Evolutionary conservation across 345 rosid genomes (phyloP).

Genomic region (Eutrema yunnanense): DNA sequence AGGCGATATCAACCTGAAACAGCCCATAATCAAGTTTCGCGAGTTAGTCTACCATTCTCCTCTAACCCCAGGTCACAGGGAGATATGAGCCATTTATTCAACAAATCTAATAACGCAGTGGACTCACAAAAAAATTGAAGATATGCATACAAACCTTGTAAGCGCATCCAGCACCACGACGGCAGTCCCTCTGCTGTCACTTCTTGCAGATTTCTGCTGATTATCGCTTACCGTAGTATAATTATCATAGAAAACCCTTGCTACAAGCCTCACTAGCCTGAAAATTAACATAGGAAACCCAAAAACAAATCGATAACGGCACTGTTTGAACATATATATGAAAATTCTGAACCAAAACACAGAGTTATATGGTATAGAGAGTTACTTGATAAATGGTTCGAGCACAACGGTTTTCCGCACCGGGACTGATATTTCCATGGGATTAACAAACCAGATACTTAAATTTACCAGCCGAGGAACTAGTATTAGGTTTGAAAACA

Average conservation of each 20-base stretch:
- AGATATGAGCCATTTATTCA: not conserved
- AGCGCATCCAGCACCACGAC: conserved; percentile 83
- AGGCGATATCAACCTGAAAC: not conserved
- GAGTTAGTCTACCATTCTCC: not conserved
- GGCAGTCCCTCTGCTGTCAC: conserved; percentile 73
- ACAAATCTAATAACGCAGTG: not conserved
- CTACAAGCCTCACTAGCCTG: conserved; percentile 73
- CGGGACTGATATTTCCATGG: conserved; percentile 17
- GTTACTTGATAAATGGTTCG: conserved; percentile 28
- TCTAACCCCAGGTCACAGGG: no score
- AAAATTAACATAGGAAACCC: not conserved
- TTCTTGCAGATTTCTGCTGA: conserved; percentile 64
- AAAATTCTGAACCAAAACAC: no score
- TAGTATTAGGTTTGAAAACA: not conserved
- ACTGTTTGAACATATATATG: no score
- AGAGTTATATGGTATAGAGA: not conserved
- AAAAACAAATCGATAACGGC: not conserved
- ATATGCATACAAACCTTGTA: conserved; percentile 42
- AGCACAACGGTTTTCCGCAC: conserved; percentile 22
- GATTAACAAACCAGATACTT: not conserved
- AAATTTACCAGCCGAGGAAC: not conserved
- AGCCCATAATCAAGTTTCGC: not conserved
- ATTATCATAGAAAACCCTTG: conserved; percentile 82
- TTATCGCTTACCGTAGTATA: conserved; percentile 62
- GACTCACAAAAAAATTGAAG: not conserved